Conservation (phyloP, 805 yeast genomes). For the Starmerella sirachaensis region DNA sequence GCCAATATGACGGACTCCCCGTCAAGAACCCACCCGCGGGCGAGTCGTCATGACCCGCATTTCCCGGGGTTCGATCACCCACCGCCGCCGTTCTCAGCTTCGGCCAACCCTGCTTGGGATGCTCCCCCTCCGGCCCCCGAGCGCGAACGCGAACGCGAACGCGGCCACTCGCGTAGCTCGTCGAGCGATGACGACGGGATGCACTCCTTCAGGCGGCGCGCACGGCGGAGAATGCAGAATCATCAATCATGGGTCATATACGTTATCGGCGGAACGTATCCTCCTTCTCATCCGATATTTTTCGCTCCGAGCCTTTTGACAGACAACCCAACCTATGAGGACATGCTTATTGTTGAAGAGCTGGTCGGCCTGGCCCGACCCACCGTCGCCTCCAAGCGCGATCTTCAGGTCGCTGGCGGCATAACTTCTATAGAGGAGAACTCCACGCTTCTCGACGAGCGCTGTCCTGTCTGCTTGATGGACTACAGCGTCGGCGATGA, state of each 20-base stretch:
- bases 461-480: slow-evolving; percentile 37
- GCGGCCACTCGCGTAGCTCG: too few species aligned
- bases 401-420: slow-evolving; percentile 34
- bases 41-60: background rate
- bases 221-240: background rate
- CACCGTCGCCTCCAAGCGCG: slow-evolving; percentile 34
- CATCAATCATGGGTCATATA: slow-evolving; percentile 42
- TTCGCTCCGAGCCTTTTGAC: slow-evolving; percentile 38
- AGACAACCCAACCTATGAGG: slow-evolving; percentile 42
- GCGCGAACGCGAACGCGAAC: too few species aligned
- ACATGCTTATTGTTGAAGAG: slow-evolving; percentile 36
- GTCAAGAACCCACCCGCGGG: too few species aligned
- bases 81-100: too few species aligned
- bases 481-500: slow-evolving; percentile 38
- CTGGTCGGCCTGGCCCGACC: slow-evolving; percentile 39
- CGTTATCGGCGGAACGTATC: slow-evolving; percentile 47
- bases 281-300: slow-evolving; percentile 38
- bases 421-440: slow-evolving; percentile 22
- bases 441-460: slow-evolving; percentile 17
- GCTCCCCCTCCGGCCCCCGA: too few species aligned
- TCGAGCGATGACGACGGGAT: background rate
- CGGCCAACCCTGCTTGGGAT: too few species aligned
- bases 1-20: too few species aligned
- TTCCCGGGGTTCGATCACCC: too few species aligned
- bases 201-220: background rate